These are phyloP conservation scores for Phytophthora pisi DNA, from an alignment of 352 stramenopile species.

Conservation along the genomic window DNA sequence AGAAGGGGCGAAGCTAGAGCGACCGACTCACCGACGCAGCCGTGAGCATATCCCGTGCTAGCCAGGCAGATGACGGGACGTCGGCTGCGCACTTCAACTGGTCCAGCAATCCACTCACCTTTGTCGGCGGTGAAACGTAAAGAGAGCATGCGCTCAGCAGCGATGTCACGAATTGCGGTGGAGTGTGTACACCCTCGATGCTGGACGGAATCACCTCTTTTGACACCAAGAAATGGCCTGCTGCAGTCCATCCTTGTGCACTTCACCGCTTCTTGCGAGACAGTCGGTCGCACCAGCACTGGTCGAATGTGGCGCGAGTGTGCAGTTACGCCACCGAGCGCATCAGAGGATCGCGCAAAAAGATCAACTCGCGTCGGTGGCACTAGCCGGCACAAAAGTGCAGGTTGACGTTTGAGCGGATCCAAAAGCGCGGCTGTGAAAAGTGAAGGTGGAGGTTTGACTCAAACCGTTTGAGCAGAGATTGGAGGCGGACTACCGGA, in stretches of 20 bases:
- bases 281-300: constrained; percentile 8
- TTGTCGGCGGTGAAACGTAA: no score
- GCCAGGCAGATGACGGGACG: no score
- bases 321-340: constrained; percentile 3
- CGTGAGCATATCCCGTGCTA: no score
- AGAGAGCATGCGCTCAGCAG: no score
- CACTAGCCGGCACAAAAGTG: constrained; percentile 11
- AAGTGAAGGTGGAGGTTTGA: neutral
- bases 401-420: constrained; percentile 2
- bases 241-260: neutral
- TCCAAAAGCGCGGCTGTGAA: no score
- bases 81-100: no score
- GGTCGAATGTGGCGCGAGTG: neutral
- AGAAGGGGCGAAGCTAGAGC: neutral
- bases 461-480: neutral
- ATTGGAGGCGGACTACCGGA: no score
- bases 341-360: constrained; percentile 12
- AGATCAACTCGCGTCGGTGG: constrained; percentile 21
- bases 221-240: neutral
- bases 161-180: neutral
- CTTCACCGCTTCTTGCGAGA: neutral
- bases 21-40: neutral
- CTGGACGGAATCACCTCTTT: neutral
- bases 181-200: neutral
- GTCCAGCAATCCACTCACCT: no score